Evolutionary conservation across 371 early-diverging fungal species (phyloP).

Genomic region (Massospora cicadina): DNA sequence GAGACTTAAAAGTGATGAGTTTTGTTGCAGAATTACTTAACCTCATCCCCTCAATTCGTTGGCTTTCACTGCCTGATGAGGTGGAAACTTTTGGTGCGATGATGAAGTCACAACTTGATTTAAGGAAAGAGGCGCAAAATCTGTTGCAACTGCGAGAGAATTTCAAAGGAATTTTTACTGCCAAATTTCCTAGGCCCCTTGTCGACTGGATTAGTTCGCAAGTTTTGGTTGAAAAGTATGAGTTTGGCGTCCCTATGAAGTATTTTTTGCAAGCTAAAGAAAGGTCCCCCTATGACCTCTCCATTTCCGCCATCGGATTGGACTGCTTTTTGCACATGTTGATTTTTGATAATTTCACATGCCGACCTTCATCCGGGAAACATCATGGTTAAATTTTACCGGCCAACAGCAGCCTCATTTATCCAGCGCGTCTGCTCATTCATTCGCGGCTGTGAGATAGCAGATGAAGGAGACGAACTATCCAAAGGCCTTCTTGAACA

Average conservation of each 20-base stretch:
- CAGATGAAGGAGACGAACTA: constrained; percentile 12
- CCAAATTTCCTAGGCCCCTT: constrained; percentile 56
- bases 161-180: constrained; percentile 31
- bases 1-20: constrained; percentile 65
- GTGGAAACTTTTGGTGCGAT: constrained; percentile 71
- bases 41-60: constrained; percentile 52
- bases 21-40: constrained; percentile 43
- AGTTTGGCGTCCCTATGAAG: constrained; percentile 53
- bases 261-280: constrained; percentile 39
- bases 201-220: constrained; percentile 33
- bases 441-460: constrained; percentile 16
- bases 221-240: constrained; percentile 70
- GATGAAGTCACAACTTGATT: constrained; percentile 82
- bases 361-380: constrained; percentile 92
- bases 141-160: constrained; percentile 44
- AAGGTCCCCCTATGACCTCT: constrained; percentile 38
- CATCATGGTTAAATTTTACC: constrained; percentile 69
- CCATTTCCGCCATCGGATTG: constrained; percentile 49
- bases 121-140: constrained; percentile 66
- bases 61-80: constrained; percentile 76
- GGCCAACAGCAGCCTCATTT: constrained; percentile 22
- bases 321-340: constrained; percentile 48
- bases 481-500: constrained; percentile 15
- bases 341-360: constrained; percentile 79
- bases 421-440: constrained; percentile 16